These are phyloP conservation scores for Penicillium salamii DNA, from an alignment of 495 filamentous ascomycete genomes.

Conservation along the genomic window DNA sequence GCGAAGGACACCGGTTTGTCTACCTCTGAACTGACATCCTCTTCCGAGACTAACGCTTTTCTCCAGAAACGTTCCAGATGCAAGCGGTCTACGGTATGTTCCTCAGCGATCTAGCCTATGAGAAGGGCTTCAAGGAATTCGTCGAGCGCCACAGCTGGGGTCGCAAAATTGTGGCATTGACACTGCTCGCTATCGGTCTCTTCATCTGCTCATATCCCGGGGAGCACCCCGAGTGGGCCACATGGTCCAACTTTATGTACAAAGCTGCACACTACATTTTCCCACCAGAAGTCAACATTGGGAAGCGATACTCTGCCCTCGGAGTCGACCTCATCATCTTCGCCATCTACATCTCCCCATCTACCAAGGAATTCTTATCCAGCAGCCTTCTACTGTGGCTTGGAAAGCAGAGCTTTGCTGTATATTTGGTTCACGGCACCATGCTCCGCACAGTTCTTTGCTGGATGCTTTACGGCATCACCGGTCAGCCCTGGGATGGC, in stretches of 20 bases:
- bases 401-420: constrained; percentile 65
- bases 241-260: constrained; percentile 56
- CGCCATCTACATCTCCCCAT: constrained; percentile 58
- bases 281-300: constrained; percentile 51
- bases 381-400: constrained; percentile 62
- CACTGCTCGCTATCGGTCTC: constrained; percentile 62
- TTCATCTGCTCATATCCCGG: constrained; percentile 63
- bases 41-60: too few relatives aligned
- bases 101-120: constrained; percentile 53
- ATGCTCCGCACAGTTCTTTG: constrained; percentile 60
- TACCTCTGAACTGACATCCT: background rate
- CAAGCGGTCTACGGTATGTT: constrained; percentile 65
- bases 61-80: constrained; percentile 51
- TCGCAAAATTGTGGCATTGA: constrained; percentile 54
- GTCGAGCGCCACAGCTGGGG: constrained; percentile 47
- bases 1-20: constrained; percentile 31
- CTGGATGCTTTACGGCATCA: constrained; percentile 62
- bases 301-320: constrained; percentile 54
- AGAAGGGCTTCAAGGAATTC: constrained; percentile 13
- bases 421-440: constrained; percentile 66
- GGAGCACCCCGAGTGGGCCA: constrained; percentile 53
- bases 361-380: constrained; percentile 53
- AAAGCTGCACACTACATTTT: constrained; percentile 49
- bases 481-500: constrained; percentile 47
- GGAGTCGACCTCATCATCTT: constrained; percentile 59